Conservation (phyloP, 768 basidiomycete genomes). For the Tephrocybe sp. region DNA sequence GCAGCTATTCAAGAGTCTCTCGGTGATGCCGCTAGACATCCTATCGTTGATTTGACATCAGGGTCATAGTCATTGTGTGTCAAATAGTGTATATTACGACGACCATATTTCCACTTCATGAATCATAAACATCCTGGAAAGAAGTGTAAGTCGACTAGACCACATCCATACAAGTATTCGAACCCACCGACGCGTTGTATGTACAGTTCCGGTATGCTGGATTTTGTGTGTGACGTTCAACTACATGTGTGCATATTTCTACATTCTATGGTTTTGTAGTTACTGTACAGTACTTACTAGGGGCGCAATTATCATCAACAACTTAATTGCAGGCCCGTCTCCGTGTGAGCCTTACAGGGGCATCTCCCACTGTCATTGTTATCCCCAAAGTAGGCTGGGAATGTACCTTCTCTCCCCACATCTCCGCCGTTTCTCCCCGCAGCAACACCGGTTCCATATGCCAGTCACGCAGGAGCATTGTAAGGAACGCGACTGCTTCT, state of each 20-base stretch:
- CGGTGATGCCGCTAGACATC: not conserved
- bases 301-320: too few relatives aligned
- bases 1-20: conserved; percentile 1
- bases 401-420: conserved; percentile 34
- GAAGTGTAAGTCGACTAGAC: too few relatives aligned
- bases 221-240: too few relatives aligned
- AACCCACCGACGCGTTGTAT: too few relatives aligned
- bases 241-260: too few relatives aligned
- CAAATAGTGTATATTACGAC: not conserved
- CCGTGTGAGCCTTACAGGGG: conserved; percentile 28
- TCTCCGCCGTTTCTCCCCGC: conserved; percentile 31
- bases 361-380: conserved; percentile 29
- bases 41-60: conserved; percentile 1
- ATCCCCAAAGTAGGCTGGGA: conserved; percentile 28
- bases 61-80: conserved; percentile 1
- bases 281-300: too few relatives aligned
- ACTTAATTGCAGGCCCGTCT: not conserved
- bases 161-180: too few relatives aligned
- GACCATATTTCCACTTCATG: not conserved
- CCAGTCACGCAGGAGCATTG: conserved; percentile 52
- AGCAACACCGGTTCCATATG: conserved; percentile 41
- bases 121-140: too few relatives aligned
- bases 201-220: too few relatives aligned
- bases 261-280: too few relatives aligned
- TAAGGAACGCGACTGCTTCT: conserved; percentile 52